Percentiles rank a stretch among this genome's conserved stretches.
These are phyloP conservation scores for Magnolia officinalis DNA, from an alignment of 164 flowering plant species.

Conservation along the genomic window DNA sequence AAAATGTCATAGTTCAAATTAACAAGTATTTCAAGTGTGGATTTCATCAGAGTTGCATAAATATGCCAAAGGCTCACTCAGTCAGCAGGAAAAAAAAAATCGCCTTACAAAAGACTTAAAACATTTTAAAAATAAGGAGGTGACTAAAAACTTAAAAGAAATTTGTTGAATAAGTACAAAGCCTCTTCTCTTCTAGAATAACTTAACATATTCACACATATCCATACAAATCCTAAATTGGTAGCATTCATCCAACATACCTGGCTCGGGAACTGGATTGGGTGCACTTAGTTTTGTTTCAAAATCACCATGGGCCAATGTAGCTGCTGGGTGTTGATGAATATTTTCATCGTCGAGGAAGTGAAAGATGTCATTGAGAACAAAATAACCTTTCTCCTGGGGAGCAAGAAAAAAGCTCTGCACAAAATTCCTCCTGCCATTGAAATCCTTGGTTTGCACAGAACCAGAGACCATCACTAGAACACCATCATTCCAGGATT, in stretches of 20 bases:
- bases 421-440: conserved; percentile 55
- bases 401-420: conserved; percentile 95
- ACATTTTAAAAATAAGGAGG: too few relatives aligned
- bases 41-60: too few relatives aligned
- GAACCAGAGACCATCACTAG: conserved; percentile 88
- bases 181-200: too few relatives aligned
- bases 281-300: conserved; percentile 39
- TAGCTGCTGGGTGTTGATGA: conserved; percentile 49
- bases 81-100: too few relatives aligned
- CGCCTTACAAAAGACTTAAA: too few relatives aligned
- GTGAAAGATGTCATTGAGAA: conserved; percentile 88
- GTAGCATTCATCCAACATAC: conserved; percentile 25
- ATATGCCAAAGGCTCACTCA: too few relatives aligned
- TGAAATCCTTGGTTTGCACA: conserved; percentile 45
- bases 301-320: conserved; percentile 39
- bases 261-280: conserved; percentile 47
- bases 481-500: conserved; percentile 86
- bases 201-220: too few relatives aligned
- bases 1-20: too few relatives aligned
- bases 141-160: too few relatives aligned
- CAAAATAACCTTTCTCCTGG: conserved; percentile 89
- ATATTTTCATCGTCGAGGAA: conserved; percentile 61
- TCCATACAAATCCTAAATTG: too few relatives aligned
- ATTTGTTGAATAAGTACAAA: too few relatives aligned
- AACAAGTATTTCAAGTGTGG: too few relatives aligned